Base-by-base conservation (phyloP, 1,139 yeast genomes). In the Saccharomyces hybrid region DNA sequence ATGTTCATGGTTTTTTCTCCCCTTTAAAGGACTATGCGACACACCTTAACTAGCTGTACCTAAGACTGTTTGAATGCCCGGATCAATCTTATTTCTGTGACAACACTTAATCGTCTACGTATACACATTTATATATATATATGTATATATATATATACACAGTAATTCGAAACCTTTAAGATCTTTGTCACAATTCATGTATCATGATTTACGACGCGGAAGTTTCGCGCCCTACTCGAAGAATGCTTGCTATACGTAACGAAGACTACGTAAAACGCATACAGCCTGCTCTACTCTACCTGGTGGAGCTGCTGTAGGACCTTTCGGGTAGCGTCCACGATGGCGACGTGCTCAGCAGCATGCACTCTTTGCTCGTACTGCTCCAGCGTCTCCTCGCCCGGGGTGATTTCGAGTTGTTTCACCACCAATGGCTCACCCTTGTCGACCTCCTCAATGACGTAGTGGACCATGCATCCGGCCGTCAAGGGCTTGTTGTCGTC, bases 381-480 rank as follows among this genome's bases (percentile, higher is more conserved):
- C 50, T 89, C 96, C 55, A 89, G 72, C 1, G 88, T 68, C 67
- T 93, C 98, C 42, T 62, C 41, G 1, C 82, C 86, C 59, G 84
- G 83, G 25, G 73, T 71, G 51, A 93, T 77, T 2, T 81, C 85
- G 46, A 93, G 72, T 66, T 90, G 88, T 66, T 84, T 85, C n/a
- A 93, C 93, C 41, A 93, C 73, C 49, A 93, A 71, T 1, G 99
- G 97, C 62, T 84, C 85, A 25, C 99, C 99, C 64, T 85, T 83
- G 70, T 93, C 99, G 9, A 93, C 99, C 64, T 88, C 96, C 52
- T 91, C 87, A 61, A 93, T 91, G 27, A 93, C 98, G 66, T 86
- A 82, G 73, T 93, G 99, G 51, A 95, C 88, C 99, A 93, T 93
- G 53, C 95, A 88, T 0, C 99, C 99, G n/a, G 95, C 96, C 2